A percentile compares a stretch with the other conserved stretches of the same genome.
Evolutionary conservation across 2,329 filamentous ascomycete genomes (phyloP).

Genomic region (Pseudohalonectria lignicola): DNA sequence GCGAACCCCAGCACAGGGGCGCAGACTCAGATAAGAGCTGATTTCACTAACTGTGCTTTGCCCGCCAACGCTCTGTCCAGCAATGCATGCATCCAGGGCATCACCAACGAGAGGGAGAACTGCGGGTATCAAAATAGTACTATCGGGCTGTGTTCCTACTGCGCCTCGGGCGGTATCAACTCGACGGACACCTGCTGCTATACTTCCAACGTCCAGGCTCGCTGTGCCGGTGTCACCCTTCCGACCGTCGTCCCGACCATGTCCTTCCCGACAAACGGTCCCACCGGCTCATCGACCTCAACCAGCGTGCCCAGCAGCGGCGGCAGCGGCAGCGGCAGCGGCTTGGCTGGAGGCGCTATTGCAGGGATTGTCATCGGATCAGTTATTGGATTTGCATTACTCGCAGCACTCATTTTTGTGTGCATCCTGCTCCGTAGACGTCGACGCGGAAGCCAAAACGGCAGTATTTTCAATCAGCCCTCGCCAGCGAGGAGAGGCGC

Average conservation of each 20-base stretch:
- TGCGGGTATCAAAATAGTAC: conserved; percentile 71
- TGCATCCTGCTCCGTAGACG: conserved; percentile 46
- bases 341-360: conserved; percentile 73
- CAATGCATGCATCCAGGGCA: conserved; percentile 64
- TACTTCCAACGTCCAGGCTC: conserved; percentile 60
- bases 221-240: conserved; percentile 67
- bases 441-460: conserved; percentile 48
- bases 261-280: conserved; percentile 38
- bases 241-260: conserved; percentile 65
- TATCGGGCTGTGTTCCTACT: conserved; percentile 78
- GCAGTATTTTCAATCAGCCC: conserved; percentile 82
- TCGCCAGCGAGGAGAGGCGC: conserved; percentile 51
- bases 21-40: conserved; percentile 70
- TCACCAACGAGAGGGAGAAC: conserved; percentile 71
- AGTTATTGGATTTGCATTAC: conserved; percentile 55
- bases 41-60: conserved; percentile 82
- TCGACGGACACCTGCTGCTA: conserved; percentile 94
- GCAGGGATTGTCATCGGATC: conserved; percentile 84
- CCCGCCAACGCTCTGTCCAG: conserved; percentile 67
- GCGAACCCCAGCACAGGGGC: conserved; percentile 53
- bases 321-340: conserved; percentile 15
- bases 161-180: conserved; percentile 71
- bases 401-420: conserved; percentile 60
- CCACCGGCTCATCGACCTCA: conserved; percentile 19
- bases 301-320: too few species aligned